Evolutionary conservation across 352 stramenopile species (phyloP).

Genomic region (Phytophthora tubulina): DNA sequence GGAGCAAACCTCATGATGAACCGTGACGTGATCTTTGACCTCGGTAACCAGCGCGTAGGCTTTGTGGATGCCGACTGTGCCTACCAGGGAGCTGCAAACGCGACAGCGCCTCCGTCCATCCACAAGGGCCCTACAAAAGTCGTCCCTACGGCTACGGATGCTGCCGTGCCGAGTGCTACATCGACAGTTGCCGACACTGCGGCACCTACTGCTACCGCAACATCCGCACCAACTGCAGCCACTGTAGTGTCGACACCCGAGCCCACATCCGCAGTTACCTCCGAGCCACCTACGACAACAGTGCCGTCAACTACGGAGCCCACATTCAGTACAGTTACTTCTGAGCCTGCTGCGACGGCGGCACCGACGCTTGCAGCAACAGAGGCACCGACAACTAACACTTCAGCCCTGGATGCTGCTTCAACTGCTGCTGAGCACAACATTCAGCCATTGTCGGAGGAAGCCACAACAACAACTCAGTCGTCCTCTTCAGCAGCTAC

Average conservation of each 20-base stretch:
- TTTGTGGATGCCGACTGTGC: slow-evolving; percentile 81
- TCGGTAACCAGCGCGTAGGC: slow-evolving; percentile 71
- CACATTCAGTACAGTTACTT: neutral
- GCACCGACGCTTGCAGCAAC: slow-evolving; percentile 8
- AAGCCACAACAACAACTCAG: slow-evolving; percentile 18
- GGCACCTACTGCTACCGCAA: slow-evolving; percentile 13
- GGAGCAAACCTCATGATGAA: slow-evolving; percentile 88
- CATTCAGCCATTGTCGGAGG: slow-evolving; percentile 26
- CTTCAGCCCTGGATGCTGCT: slow-evolving; percentile 15
- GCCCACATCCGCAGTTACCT: neutral
- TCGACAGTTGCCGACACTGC: slow-evolving; percentile 11
- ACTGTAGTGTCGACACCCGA: slow-evolving; percentile 11
- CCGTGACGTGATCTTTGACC: slow-evolving; percentile 86
- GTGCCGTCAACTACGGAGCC: slow-evolving; percentile 12
- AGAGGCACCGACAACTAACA: slow-evolving; percentile 5
- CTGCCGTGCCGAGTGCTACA: slow-evolving; percentile 17
- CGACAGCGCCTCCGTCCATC: slow-evolving; percentile 18
- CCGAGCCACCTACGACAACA: slow-evolving; percentile 19
- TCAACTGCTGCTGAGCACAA: slow-evolving; percentile 18
- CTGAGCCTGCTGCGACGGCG: slow-evolving; percentile 17
- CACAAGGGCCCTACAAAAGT: slow-evolving; percentile 9
- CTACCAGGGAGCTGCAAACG: slow-evolving; percentile 27
- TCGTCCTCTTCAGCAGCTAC: slow-evolving; percentile 27
- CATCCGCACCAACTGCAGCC: slow-evolving; percentile 14
- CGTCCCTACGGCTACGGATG: slow-evolving; percentile 12